phyloP scores from a whole-genome alignment of 768 basidiomycete genomes.

The Tulasnella sp. region DNA sequence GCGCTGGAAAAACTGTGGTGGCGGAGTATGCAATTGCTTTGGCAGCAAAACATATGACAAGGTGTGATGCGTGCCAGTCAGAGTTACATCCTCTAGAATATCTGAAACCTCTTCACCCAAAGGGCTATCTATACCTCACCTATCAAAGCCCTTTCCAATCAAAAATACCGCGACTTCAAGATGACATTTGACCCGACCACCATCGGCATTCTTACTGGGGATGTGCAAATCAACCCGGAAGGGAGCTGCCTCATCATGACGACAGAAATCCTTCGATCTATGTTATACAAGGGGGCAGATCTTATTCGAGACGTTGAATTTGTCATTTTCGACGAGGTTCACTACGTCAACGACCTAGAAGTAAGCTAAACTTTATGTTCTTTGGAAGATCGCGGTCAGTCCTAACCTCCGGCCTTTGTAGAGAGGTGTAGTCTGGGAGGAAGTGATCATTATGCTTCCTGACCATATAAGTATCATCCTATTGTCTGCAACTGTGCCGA shows the following conservation, averaged over 20 bases:
- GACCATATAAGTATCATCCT: conserved; percentile 98
- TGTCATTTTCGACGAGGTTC: conserved; percentile 98
- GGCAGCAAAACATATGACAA: conserved; percentile 97
- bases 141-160: conserved; percentile 97
- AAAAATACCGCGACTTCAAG: conserved; percentile 98
- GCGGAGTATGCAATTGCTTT: conserved; percentile 98
- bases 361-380: conserved; percentile 33
- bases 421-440: conserved; percentile 99
- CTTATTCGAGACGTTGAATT: conserved; percentile 98
- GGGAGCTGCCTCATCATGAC: conserved; percentile 96
- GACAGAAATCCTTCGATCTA: conserved; percentile 93
- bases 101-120: neutral
- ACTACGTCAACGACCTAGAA: conserved; percentile 99
- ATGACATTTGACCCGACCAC: conserved; percentile 84
- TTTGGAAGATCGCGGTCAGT: neutral
- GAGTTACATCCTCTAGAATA: neutral
- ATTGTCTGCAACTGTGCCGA: conserved; percentile 94
- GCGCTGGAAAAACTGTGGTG: conserved; percentile 98
- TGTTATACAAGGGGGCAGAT: conserved; percentile 98
- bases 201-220: conserved; percentile 94
- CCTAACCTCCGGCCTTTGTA: conserved; percentile 25
- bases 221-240: conserved; percentile 96
- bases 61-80: conserved; percentile 37
- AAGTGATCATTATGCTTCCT: conserved; percentile 99
- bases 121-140: conserved; percentile 99